Percentiles rank a stretch among this genome's conserved stretches.
Conservation (phyloP, 2,329 filamentous ascomycete genomes). For the Xylaria sp. region DNA sequence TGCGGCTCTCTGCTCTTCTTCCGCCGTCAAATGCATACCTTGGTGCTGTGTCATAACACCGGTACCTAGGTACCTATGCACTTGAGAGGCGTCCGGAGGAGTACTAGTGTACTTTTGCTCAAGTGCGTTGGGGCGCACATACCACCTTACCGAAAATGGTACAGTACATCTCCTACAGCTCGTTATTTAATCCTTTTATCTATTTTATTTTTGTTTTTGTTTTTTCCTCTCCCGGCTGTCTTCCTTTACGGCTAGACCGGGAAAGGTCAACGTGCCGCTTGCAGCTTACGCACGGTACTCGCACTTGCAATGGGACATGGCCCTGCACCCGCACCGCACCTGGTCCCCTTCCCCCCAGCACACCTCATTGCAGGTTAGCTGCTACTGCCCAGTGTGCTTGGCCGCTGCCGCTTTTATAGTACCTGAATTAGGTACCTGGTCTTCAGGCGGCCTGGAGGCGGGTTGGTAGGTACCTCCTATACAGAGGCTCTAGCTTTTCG, state of each 20-base stretch:
- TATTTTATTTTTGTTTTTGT: neutral
- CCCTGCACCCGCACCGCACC: slow-evolving; percentile 14
- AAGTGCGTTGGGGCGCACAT: slow-evolving; percentile 23
- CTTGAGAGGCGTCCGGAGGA: slow-evolving; percentile 19
- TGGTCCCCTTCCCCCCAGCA: slow-evolving; percentile 10
- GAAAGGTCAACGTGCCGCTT: neutral
- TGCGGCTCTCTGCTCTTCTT: slow-evolving; percentile 10
- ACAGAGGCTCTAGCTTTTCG: slow-evolving; percentile 14
- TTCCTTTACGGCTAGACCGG: slow-evolving; percentile 11
- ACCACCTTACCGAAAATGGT: slow-evolving; percentile 17
- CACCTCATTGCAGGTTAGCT: no score
- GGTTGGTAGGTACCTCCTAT: no score
- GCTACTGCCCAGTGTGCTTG: no score
- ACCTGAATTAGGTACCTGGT: no score
- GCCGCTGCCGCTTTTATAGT: no score
- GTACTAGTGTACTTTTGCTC: no score
- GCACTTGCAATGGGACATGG: slow-evolving; percentile 2
- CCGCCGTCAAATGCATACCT: neutral
- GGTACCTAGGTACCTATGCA: neutral
- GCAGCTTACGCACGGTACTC: slow-evolving; percentile 3
- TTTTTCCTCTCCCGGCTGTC: neutral
- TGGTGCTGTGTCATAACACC: neutral
- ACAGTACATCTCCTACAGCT: slow-evolving; percentile 20
- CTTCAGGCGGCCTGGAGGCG: no score
- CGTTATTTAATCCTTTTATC: slow-evolving; percentile 2